These are phyloP conservation scores for Asterochloris sp. DNA, from an alignment of 139 green algal genomes.

Conservation along the genomic window DNA sequence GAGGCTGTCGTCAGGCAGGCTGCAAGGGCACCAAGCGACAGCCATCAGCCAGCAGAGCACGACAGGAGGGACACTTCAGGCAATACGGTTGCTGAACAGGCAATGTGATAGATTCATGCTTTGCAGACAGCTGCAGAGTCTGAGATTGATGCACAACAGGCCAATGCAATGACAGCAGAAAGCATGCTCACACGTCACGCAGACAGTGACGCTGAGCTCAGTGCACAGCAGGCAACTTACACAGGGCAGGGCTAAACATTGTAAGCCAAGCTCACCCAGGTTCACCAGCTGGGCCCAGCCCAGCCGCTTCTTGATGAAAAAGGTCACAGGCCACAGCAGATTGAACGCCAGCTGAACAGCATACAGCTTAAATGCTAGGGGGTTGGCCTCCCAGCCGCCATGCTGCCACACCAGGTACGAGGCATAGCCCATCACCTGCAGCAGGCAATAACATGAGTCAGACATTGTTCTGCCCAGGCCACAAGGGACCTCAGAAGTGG, in stretches of 20 bases:
- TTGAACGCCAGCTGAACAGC: conserved; percentile 42
- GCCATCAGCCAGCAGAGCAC: too few relatives aligned
- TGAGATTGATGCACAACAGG: background rate
- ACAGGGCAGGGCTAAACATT: background rate
- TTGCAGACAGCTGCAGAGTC: too few relatives aligned
- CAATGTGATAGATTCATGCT: too few relatives aligned
- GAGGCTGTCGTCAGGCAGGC: conserved; percentile 7
- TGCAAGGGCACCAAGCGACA: background rate
- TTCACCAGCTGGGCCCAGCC: conserved; percentile 49
- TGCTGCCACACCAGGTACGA: conserved; percentile 38
- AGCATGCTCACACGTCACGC: too few relatives aligned
- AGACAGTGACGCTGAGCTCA: background rate
- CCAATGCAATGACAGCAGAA: background rate
- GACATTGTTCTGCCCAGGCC: too few relatives aligned
- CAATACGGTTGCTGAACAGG: too few relatives aligned
- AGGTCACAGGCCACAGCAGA: conserved; percentile 51
- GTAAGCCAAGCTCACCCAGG: conserved; percentile 21
- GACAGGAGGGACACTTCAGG: too few relatives aligned
- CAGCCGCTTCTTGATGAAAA: conserved; percentile 58
- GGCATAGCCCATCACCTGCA: conserved; percentile 26
- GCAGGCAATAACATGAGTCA: too few relatives aligned
- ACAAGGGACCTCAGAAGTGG: too few relatives aligned
- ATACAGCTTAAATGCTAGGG: conserved; percentile 32
- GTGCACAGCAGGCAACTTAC: background rate
- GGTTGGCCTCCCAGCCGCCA: conserved; percentile 15